phyloP scores from a whole-genome alignment of 2,329 filamentous ascomycete genomes.

The Pseudocercospora eumusae region DNA sequence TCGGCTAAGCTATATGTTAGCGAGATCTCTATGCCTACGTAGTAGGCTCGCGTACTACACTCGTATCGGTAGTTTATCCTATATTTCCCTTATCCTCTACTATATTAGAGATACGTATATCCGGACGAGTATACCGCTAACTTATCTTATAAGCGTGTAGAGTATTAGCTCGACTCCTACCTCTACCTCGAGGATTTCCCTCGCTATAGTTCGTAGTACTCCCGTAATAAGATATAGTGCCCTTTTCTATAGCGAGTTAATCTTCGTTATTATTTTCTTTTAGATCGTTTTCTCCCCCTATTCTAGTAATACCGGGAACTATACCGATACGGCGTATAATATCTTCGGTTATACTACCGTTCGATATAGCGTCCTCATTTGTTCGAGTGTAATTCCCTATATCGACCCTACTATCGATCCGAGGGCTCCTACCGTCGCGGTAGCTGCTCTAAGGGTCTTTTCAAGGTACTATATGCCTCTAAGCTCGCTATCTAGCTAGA shows the following conservation, averaged over 20 bases:
- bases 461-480: not conserved
- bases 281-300: not conserved
- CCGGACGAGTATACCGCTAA: not conserved
- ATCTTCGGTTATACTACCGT: not conserved
- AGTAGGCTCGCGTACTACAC: not conserved
- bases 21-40: not conserved
- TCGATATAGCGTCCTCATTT: not conserved
- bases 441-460: not conserved
- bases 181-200: not conserved
- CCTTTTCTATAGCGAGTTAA: not conserved
- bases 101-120: not conserved
- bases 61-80: not conserved
- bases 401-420: not conserved
- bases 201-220: not conserved
- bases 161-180: not conserved
- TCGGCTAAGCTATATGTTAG: not conserved
- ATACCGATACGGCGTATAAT: not conserved
- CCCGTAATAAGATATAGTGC: not conserved
- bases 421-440: not conserved
- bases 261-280: not conserved
- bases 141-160: not conserved
- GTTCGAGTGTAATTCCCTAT: not conserved
- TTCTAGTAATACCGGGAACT: not conserved
- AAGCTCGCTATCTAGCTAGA: not conserved
- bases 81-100: no score